Conservation (phyloP, 2,329 filamentous ascomycete genomes). For the Arthroderma sp. region DNA sequence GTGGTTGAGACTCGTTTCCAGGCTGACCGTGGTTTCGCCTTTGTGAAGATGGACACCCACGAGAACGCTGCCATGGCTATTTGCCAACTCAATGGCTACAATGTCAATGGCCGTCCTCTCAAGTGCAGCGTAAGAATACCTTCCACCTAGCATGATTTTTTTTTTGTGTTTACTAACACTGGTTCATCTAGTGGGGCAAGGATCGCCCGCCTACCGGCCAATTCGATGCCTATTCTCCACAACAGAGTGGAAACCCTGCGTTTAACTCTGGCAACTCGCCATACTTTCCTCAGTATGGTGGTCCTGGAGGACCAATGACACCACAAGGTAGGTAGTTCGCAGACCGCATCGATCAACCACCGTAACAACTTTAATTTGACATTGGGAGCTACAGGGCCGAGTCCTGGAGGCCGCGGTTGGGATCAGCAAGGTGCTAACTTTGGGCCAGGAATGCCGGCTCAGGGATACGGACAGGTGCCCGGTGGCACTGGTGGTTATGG, state of each 20-base stretch:
- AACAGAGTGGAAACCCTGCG: slow-evolving; percentile 55
- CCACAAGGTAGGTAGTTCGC: slow-evolving; percentile 36
- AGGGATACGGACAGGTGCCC: slow-evolving; percentile 47
- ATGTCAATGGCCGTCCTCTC: slow-evolving; percentile 87
- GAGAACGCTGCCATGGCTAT: slow-evolving; percentile 98
- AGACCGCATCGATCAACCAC: not conserved
- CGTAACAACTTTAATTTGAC: slow-evolving; percentile 15
- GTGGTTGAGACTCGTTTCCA: slow-evolving; percentile 97
- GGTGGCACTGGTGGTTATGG: slow-evolving; percentile 72
- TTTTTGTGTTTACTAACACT: slow-evolving; percentile 5
- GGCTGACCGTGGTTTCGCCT: slow-evolving; percentile 92
- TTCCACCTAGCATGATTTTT: slow-evolving; percentile 4
- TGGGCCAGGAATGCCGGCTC: slow-evolving; percentile 30
- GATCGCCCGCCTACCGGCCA: slow-evolving; percentile 81
- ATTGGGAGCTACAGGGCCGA: slow-evolving; percentile 31
- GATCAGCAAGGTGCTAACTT: slow-evolving; percentile 43
- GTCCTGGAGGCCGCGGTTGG: slow-evolving; percentile 44
- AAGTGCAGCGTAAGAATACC: slow-evolving; percentile 88
- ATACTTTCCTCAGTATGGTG: slow-evolving; percentile 91
- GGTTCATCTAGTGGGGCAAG: slow-evolving; percentile 73
- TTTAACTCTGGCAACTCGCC: slow-evolving; percentile 62
- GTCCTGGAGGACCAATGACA: slow-evolving; percentile 50
- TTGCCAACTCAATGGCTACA: slow-evolving; percentile 94
- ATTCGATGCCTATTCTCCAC: slow-evolving; percentile 72
- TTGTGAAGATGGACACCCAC: slow-evolving; percentile 98